These are phyloP conservation scores for Auriscalpium microsporum DNA, from an alignment of 768 basidiomycete species.

Conservation along the genomic window DNA sequence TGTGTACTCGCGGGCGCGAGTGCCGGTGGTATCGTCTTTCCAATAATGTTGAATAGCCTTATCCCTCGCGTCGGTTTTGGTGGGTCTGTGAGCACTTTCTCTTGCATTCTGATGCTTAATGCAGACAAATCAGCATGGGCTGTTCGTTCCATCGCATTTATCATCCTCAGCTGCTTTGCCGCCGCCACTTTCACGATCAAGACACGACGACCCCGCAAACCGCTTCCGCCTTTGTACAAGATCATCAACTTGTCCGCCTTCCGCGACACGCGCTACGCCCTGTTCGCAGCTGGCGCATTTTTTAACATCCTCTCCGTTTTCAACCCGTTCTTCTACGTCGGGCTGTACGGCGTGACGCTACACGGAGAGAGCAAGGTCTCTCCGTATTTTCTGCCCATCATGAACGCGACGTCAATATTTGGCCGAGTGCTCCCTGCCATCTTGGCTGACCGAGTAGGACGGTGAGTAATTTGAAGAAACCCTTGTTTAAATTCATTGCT, in stretches of 20 bases:
- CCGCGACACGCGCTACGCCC: conserved; percentile 16
- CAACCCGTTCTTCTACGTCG: conserved; percentile 29
- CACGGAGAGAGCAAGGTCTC: conserved; percentile 17
- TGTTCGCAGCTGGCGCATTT: conserved; percentile 15
- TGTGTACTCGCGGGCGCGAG: conserved; percentile 30
- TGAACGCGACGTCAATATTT: conserved; percentile 23
- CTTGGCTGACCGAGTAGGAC: conserved; percentile 22
- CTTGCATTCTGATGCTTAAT: neutral
- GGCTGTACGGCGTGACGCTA: conserved; percentile 20
- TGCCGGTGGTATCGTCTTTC: conserved; percentile 43
- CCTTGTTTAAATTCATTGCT: neutral
- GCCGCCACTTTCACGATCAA: conserved; percentile 21
- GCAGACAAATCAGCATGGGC: conserved; percentile 16
- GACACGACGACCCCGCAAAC: conserved; percentile 19
- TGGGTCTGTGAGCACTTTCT: neutral
- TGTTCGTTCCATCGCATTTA: conserved; percentile 22
- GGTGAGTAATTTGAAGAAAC: conserved; percentile 11
- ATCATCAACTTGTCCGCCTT: conserved; percentile 22
- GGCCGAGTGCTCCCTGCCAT: conserved; percentile 23
- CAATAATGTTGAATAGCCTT: conserved; percentile 43
- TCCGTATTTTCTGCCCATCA: conserved; percentile 23
- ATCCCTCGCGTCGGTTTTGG: conserved; percentile 19
- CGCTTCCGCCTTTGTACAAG: conserved; percentile 14
- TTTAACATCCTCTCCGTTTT: conserved; percentile 17
- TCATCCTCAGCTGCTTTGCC: conserved; percentile 19